These are phyloP conservation scores for Clitopilus passeckerianus DNA, from an alignment of 768 basidiomycete genomes.

Conservation along the genomic window DNA sequence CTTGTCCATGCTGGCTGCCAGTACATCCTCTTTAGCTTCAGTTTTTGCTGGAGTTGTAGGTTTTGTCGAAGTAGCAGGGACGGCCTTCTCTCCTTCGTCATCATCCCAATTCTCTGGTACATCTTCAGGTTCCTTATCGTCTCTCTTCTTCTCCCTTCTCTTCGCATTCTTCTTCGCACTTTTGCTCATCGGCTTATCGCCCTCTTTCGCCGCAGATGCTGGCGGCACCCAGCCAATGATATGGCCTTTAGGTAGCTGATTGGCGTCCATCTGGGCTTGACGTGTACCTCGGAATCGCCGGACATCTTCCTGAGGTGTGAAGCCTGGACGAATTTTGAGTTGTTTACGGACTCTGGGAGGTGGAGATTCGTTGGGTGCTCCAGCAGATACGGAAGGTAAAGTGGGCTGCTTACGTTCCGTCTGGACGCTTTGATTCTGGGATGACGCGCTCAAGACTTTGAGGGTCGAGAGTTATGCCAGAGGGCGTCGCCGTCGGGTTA, in stretches of 20 bases:
- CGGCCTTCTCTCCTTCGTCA: slow-evolving; percentile 45
- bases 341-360: slow-evolving; percentile 75
- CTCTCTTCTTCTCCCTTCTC: slow-evolving; percentile 63
- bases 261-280: slow-evolving; percentile 67
- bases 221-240: slow-evolving; percentile 79
- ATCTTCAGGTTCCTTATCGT: slow-evolving; percentile 33
- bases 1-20: slow-evolving; percentile 52
- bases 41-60: slow-evolving; percentile 5
- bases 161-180: slow-evolving; percentile 82
- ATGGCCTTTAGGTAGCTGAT: slow-evolving; percentile 67
- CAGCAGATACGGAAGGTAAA: slow-evolving; percentile 6
- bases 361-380: slow-evolving; percentile 4
- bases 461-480: slow-evolving; percentile 86
- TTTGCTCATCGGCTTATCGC: slow-evolving; percentile 59
- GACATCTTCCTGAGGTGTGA: slow-evolving; percentile 92
- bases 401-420: slow-evolving; percentile 70
- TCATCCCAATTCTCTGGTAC: slow-evolving; percentile 83
- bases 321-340: slow-evolving; percentile 86
- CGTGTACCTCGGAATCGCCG: slow-evolving; percentile 78
- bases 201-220: slow-evolving; percentile 30
- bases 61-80: slow-evolving; percentile 5
- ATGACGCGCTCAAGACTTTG: slow-evolving; percentile 84
- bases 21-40: slow-evolving; percentile 15
- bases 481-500: slow-evolving; percentile 59
- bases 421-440: slow-evolving; percentile 74